phyloP scores from a whole-genome alignment of 2,329 filamentous ascomycete genomes.

The Trichoderma polysporum region DNA sequence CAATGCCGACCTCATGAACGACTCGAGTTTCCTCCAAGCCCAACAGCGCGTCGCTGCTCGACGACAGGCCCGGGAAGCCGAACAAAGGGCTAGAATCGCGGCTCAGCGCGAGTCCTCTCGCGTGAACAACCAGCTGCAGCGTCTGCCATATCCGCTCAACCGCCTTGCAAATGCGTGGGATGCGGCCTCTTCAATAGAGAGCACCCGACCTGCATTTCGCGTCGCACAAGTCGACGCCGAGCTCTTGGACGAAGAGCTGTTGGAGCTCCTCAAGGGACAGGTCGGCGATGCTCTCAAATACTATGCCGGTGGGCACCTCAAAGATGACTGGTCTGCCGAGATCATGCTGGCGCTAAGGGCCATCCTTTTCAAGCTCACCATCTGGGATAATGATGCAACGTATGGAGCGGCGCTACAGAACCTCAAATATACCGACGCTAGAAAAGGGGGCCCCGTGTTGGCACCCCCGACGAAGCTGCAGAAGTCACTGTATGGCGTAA shows the following conservation, averaged over 20 bases:
- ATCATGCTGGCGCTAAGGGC: slow-evolving; percentile 75
- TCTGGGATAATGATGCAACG: slow-evolving; percentile 95
- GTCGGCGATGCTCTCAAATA: slow-evolving; percentile 87
- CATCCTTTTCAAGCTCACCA: slow-evolving; percentile 86
- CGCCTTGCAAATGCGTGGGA: slow-evolving; percentile 66
- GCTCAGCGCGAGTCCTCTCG: slow-evolving; percentile 52
- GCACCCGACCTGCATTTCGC: slow-evolving; percentile 81
- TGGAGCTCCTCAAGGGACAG: slow-evolving; percentile 81
- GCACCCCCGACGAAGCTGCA: slow-evolving; percentile 76
- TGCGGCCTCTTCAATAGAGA: slow-evolving; percentile 68
- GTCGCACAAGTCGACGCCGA: slow-evolving; percentile 97
- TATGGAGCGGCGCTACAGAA: slow-evolving; percentile 94
- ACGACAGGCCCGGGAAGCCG: slow-evolving; percentile 71
- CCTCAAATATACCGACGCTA: slow-evolving; percentile 82
- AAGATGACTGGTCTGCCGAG: slow-evolving; percentile 85
- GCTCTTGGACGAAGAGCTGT: slow-evolving; percentile 86
- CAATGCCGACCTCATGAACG: slow-evolving; percentile 46
- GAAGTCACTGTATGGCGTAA: slow-evolving; percentile 77
- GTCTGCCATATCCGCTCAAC: slow-evolving; percentile 63
- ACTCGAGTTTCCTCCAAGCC: slow-evolving; percentile 77
- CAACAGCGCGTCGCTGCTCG: slow-evolving; percentile 83
- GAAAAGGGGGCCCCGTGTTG: slow-evolving; percentile 60
- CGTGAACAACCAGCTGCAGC: slow-evolving; percentile 54
- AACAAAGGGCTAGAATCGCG: slow-evolving; percentile 57
- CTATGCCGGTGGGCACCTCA: slow-evolving; percentile 69